A percentile compares a stretch with the other conserved stretches of the same genome.
phyloP scores from a whole-genome alignment of 345 rosid genomes.

The Eucalyptus caleyi region DNA sequence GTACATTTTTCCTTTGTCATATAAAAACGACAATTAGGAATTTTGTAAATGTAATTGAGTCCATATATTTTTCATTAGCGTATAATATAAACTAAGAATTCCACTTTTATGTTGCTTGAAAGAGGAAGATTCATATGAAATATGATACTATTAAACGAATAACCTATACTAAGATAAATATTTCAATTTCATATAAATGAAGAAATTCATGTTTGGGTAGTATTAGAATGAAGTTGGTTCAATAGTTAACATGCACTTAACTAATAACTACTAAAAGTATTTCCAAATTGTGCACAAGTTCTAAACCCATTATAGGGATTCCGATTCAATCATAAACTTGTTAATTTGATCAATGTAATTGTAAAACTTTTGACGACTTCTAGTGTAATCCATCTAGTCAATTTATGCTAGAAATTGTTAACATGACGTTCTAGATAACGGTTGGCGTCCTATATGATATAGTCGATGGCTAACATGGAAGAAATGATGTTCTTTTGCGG shows the following conservation, averaged over 20 bases:
- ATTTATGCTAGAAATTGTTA: not conserved
- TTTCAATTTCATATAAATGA: not conserved
- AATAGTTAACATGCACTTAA: not conserved
- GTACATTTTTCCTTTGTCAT: not conserved
- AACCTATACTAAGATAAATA: not conserved
- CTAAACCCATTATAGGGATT: not conserved
- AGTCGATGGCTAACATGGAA: not conserved
- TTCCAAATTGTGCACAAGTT: not conserved
- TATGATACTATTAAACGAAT: not conserved
- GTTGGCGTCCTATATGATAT: not conserved
- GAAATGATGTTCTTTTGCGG: accelerated
- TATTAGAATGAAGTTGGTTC: not conserved
- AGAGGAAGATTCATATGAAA: not conserved
- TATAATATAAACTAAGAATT: not conserved
- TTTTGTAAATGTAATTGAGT: not conserved
- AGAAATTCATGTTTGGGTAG: not conserved
- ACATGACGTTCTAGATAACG: not conserved
- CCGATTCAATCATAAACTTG: not conserved
- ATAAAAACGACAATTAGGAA: not conserved
- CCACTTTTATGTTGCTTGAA: not conserved
- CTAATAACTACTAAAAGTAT: not conserved
- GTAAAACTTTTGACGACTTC: not conserved
- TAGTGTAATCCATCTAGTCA: not conserved
- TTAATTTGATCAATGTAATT: not conserved
- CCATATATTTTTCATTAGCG: not conserved